phyloP scores from a whole-genome alignment of 169 alveolate species.

The Plasmodium adleri region DNA sequence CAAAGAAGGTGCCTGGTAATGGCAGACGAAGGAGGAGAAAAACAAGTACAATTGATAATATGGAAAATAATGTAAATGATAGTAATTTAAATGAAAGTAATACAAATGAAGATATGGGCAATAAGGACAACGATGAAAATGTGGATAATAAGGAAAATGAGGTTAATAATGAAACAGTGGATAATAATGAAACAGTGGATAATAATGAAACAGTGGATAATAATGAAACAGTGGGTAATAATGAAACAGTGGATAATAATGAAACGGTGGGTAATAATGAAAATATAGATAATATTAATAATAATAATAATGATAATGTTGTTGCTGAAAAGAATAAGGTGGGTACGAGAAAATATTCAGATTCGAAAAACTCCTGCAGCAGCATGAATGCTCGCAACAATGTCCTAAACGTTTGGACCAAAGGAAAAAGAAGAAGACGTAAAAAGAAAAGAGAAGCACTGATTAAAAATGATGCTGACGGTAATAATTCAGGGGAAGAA shows the following conservation, averaged over 20 bases:
- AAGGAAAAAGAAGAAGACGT: conserved; percentile 4
- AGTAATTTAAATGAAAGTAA: background rate
- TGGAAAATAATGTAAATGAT: background rate
- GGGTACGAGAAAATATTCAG: background rate
- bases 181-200: background rate
- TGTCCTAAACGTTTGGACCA: background rate
- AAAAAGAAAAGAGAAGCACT: conserved; percentile 4
- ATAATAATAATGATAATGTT: background rate
- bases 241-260: background rate
- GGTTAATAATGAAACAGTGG: background rate
- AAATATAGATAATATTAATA: background rate
- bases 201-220: background rate
- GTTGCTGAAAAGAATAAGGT: background rate
- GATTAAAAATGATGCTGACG: conserved; percentile 5
- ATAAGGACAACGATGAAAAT: background rate
- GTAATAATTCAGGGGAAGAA: conserved; percentile 4
- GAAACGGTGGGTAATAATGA: background rate
- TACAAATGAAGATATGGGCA: background rate
- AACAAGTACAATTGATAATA: background rate
- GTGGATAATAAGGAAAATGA: background rate
- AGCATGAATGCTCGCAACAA: background rate
- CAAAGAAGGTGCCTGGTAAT: no score
- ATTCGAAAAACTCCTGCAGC: background rate
- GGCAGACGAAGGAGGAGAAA: background rate
- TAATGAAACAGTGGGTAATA: background rate